Percentiles rank a stretch among this genome's conserved stretches.
phyloP scores from a whole-genome alignment of 1,284 basidiomycete genomes.

The Tilletia walkeri region DNA sequence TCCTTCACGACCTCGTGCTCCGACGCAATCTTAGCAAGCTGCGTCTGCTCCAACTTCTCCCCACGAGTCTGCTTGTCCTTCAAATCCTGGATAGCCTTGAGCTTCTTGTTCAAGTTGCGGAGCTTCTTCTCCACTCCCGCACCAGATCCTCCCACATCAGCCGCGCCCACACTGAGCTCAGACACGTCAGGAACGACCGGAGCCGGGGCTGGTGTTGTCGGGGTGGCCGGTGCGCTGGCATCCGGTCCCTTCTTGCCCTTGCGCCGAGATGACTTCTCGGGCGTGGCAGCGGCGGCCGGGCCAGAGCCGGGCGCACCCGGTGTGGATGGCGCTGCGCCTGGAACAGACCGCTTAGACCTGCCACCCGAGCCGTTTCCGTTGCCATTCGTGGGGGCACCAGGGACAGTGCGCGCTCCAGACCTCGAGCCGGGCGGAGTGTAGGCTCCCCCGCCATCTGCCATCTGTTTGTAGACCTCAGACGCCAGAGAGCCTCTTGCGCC shows the following conservation, averaged over 20 bases:
- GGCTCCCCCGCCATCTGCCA: constrained; percentile 68
- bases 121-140: constrained; percentile 57
- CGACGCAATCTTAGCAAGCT: constrained; percentile 89
- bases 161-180: constrained; percentile 25
- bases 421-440: constrained; percentile 30
- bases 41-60: constrained; percentile 85
- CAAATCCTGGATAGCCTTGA: constrained; percentile 87
- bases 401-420: constrained; percentile 25
- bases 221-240: background rate
- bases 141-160: constrained; percentile 43
- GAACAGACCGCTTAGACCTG: background rate
- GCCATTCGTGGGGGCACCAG: constrained; percentile 36
- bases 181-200: constrained; percentile 16
- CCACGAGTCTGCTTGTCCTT: constrained; percentile 84
- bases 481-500: constrained; percentile 80
- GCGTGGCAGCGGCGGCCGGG: constrained; percentile 5
- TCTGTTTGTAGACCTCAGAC: constrained; percentile 79
- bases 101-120: constrained; percentile 90
- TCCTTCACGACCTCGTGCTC: constrained; percentile 80
- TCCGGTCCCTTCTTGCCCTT: constrained; percentile 18
- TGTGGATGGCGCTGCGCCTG: background rate
- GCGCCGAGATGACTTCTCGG: constrained; percentile 3
- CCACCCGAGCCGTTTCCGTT: background rate
- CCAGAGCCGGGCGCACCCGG: constrained; percentile 4
- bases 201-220: constrained; percentile 20